Conservation (phyloP, 805 yeast species). For the Ogataea trehaloabstinens region DNA sequence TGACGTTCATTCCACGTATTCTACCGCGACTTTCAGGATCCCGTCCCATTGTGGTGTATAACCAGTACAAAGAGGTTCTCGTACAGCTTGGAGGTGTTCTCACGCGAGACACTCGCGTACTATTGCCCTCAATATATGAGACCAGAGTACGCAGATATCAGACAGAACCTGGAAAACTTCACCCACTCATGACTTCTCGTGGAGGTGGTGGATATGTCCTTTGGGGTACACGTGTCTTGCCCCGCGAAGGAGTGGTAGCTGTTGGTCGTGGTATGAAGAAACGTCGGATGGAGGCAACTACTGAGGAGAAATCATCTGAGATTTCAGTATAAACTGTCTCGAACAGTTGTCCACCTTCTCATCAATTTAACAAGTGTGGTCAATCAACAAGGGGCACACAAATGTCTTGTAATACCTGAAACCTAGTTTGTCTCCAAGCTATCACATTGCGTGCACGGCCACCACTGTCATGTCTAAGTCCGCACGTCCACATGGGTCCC, state of each 20-base stretch:
- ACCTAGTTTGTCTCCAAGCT: conserved; percentile 47
- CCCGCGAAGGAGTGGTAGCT: conserved; percentile 60
- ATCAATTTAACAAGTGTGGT: conserved; percentile 6
- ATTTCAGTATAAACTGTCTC: conserved; percentile 5
- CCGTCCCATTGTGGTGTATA: conserved; percentile 79
- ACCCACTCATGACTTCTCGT: conserved; percentile 91
- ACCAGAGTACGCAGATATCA: conserved; percentile 84
- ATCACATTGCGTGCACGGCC: conserved; percentile 57
- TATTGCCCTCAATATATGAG: conserved; percentile 83
- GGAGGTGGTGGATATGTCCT: conserved; percentile 90
- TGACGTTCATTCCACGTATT: conserved; percentile 59
- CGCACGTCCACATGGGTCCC: conserved; percentile 39
- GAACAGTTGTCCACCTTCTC: background rate
- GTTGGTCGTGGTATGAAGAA: conserved; percentile 63
- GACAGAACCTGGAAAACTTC: conserved; percentile 90
- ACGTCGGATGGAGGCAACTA: conserved; percentile 29
- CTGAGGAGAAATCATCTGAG: conserved; percentile 11
- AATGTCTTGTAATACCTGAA: conserved; percentile 11
- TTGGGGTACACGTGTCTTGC: conserved; percentile 76
- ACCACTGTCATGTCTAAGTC: conserved; percentile 48
- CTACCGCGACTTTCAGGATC: conserved; percentile 76
- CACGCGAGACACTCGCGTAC: conserved; percentile 60
- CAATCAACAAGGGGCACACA: too few species aligned
- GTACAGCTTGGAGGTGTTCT: conserved; percentile 72
- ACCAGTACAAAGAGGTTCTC: conserved; percentile 76